phyloP scores from a whole-genome alignment of 2,329 filamentous ascomycete genomes.

The Epichloe typhina region DNA sequence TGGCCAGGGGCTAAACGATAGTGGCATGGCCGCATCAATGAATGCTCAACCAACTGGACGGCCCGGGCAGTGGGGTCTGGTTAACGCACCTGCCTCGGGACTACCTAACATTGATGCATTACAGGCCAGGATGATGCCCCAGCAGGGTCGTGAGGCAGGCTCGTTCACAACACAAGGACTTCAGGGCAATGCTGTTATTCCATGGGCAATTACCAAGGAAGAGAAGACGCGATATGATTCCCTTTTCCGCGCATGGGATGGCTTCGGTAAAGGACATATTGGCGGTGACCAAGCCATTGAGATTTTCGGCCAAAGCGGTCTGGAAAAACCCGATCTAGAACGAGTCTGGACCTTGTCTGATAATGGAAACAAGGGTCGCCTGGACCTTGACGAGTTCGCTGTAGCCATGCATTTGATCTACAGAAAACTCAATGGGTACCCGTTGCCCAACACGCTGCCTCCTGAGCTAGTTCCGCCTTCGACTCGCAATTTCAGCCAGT shows the following conservation, averaged over 20 bases:
- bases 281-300: slow-evolving; percentile 88
- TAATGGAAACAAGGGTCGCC: slow-evolving; percentile 80
- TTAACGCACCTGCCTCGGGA: slow-evolving; percentile 81
- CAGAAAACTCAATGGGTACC: slow-evolving; percentile 90
- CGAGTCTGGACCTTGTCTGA: slow-evolving; percentile 91
- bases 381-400: slow-evolving; percentile 94
- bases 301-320: slow-evolving; percentile 89
- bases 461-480: slow-evolving; percentile 90
- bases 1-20: slow-evolving; percentile 33
- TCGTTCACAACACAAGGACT: slow-evolving; percentile 75
- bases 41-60: slow-evolving; percentile 89
- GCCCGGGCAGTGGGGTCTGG: slow-evolving; percentile 95
- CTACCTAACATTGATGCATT: slow-evolving; percentile 89
- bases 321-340: slow-evolving; percentile 83
- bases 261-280: slow-evolving; percentile 83
- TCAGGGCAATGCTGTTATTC: slow-evolving; percentile 86
- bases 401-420: slow-evolving; percentile 99
- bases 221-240: slow-evolving; percentile 96
- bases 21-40: slow-evolving; percentile 52
- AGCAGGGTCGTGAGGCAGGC: slow-evolving; percentile 75
- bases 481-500: slow-evolving; percentile 82
- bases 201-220: slow-evolving; percentile 97
- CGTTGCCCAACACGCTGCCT: slow-evolving; percentile 73
- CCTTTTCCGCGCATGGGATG: slow-evolving; percentile 94
- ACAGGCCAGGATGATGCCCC: slow-evolving; percentile 93